phyloP scores from a whole-genome alignment of 2,329 filamentous ascomycete genomes.

The Ophiocordyceps unilateralis region DNA sequence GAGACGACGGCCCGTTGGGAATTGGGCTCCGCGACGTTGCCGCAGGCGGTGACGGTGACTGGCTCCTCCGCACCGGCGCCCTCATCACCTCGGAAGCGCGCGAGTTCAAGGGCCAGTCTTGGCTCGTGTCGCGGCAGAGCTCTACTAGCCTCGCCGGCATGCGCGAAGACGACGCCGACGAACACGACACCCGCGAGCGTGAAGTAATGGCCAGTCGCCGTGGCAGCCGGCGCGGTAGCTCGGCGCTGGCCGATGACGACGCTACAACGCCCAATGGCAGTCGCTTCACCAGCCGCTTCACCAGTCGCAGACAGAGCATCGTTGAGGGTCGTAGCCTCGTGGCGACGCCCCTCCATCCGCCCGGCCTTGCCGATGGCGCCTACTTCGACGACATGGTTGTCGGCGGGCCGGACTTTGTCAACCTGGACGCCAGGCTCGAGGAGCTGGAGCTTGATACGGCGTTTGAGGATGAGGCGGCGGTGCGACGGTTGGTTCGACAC shows the following conservation, averaged over 20 bases:
- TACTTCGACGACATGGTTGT: constrained; percentile 23
- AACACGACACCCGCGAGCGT: constrained; percentile 30
- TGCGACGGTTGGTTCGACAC: constrained; percentile 37
- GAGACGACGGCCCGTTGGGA: constrained; percentile 7
- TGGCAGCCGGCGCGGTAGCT: constrained; percentile 29
- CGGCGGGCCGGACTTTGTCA: constrained; percentile 45
- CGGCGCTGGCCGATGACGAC: constrained; percentile 19
- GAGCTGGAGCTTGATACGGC: constrained; percentile 31
- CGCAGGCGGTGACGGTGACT: constrained; percentile 42
- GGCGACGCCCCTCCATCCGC: constrained; percentile 25
- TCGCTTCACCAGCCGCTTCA: constrained; percentile 29
- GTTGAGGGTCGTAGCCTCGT: constrained; percentile 19
- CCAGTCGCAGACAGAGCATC: constrained; percentile 23
- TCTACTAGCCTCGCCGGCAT: constrained; percentile 42
- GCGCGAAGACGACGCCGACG: constrained; percentile 33
- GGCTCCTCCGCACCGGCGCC: constrained; percentile 46
- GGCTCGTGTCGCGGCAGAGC: constrained; percentile 48
- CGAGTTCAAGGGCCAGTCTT: constrained; percentile 51
- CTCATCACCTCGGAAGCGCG: constrained; percentile 43
- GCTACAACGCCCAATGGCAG: constrained; percentile 22
- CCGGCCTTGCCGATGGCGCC: no score
- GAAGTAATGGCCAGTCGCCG: constrained; percentile 18
- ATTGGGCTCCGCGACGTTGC: constrained; percentile 4
- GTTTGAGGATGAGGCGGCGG: constrained; percentile 39
- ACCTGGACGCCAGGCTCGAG: constrained; percentile 42